Evolutionary conservation across 495 filamentous ascomycete genomes (phyloP).

Genomic region (Alectoria sarmentosa): DNA sequence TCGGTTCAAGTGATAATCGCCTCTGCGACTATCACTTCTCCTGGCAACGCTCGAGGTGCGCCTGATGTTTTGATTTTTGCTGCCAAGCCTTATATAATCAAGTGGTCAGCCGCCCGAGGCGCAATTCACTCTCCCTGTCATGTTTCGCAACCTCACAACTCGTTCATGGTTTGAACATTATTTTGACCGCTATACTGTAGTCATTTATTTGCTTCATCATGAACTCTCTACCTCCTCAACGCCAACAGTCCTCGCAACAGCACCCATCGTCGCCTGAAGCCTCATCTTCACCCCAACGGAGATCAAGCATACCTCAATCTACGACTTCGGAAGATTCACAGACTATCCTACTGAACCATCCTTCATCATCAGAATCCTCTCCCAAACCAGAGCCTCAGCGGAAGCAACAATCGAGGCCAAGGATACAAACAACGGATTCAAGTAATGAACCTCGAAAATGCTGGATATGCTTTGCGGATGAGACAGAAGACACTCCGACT

Average conservation of each 20-base stretch:
- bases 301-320: conserved; percentile 25
- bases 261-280: conserved; percentile 13
- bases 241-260: conserved; percentile 16
- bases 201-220: conserved; percentile 3
- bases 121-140: background rate
- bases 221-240: conserved; percentile 22
- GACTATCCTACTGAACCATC: conserved; percentile 39
- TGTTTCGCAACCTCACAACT: background rate
- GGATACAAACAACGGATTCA: conserved; percentile 15
- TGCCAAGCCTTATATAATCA: background rate
- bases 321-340: conserved; percentile 35
- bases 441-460: conserved; percentile 60
- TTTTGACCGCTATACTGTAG: background rate
- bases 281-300: conserved; percentile 20
- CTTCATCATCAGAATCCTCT: conserved; percentile 26
- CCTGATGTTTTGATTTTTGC: too few relatives aligned
- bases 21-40: too few relatives aligned
- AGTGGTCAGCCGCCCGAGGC: background rate
- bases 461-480: conserved; percentile 88
- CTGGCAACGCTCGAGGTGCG: too few relatives aligned
- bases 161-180: background rate
- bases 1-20: too few relatives aligned
- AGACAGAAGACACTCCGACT: conserved; percentile 65
- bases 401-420: conserved; percentile 20
- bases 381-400: conserved; percentile 20